Conservation (phyloP, 768 basidiomycete genomes). For the Trametes punicea region DNA sequence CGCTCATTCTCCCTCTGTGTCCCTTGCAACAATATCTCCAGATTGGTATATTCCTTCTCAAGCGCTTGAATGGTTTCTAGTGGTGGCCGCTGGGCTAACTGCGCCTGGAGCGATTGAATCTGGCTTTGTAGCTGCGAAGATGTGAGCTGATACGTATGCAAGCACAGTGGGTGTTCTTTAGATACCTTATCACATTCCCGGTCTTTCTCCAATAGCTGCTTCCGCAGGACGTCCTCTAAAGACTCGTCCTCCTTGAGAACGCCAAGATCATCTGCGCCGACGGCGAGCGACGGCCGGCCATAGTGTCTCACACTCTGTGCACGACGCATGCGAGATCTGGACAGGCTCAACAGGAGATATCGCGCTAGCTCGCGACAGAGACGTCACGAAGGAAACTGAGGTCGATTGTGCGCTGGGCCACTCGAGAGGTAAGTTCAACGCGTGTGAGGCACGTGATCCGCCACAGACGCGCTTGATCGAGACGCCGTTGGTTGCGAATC, state of each 20-base stretch:
- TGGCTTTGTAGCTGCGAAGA: constrained; percentile 49
- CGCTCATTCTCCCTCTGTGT: constrained; percentile 85
- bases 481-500: not conserved
- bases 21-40: constrained; percentile 73
- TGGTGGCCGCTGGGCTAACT: constrained; percentile 66
- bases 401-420: constrained; percentile 1
- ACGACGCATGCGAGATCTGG: constrained; percentile 49
- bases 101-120: constrained; percentile 59
- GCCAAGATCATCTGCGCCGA: constrained; percentile 56
- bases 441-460: constrained; percentile 11
- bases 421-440: constrained; percentile 10
- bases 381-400: not conserved
- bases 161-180: not conserved
- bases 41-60: constrained; percentile 69
- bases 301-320: constrained; percentile 62
- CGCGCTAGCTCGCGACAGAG: too few relatives aligned
- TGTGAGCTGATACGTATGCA: not conserved
- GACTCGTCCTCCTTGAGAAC: constrained; percentile 60
- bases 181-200: constrained; percentile 67
- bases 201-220: constrained; percentile 63
- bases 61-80: constrained; percentile 62
- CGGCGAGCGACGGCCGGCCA: constrained; percentile 45
- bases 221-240: constrained; percentile 57
- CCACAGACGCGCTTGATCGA: constrained; percentile 11
- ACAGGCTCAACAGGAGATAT: too few relatives aligned